phyloP scores from a whole-genome alignment of 176 grass and related monocot species.

The Zoysia pacifica region DNA sequence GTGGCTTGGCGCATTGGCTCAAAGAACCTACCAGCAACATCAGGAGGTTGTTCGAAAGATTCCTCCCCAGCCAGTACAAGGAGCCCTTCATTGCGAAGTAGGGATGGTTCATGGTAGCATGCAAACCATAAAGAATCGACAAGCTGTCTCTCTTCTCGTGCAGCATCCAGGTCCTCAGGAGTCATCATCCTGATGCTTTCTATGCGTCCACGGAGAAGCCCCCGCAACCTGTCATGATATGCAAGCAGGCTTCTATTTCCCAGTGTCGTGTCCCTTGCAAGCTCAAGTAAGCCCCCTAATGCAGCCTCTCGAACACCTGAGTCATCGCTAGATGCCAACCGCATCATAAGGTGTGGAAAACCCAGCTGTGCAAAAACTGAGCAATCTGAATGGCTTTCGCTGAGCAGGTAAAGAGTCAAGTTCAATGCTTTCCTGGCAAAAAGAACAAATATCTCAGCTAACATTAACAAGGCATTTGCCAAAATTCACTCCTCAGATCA shows the following conservation, averaged over 20 bases:
- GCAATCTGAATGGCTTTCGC: slow-evolving; percentile 70
- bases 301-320: slow-evolving; percentile 80
- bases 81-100: slow-evolving; percentile 62
- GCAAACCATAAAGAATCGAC: slow-evolving; percentile 66
- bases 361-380: slow-evolving; percentile 62
- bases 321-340: slow-evolving; percentile 63
- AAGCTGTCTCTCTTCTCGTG: slow-evolving; percentile 79
- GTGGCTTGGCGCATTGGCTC: slow-evolving; percentile 51
- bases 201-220: slow-evolving; percentile 61
- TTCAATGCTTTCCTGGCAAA: slow-evolving; percentile 81
- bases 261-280: slow-evolving; percentile 55
- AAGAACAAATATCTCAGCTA: slow-evolving; percentile 20
- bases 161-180: slow-evolving; percentile 69
- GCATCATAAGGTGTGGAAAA: slow-evolving; percentile 75
- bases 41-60: slow-evolving; percentile 57
- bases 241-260: slow-evolving; percentile 47
- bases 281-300: slow-evolving; percentile 68
- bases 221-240: slow-evolving; percentile 53
- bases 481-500: not conserved
- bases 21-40: slow-evolving; percentile 63
- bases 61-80: slow-evolving; percentile 76
- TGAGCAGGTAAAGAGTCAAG: slow-evolving; percentile 66
- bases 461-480: not conserved
- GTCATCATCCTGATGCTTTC: slow-evolving; percentile 68
- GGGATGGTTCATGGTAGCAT: slow-evolving; percentile 82